Conservation (phyloP, 1,284 basidiomycete genomes). For the Cryptococcus depauperatus region DNA sequence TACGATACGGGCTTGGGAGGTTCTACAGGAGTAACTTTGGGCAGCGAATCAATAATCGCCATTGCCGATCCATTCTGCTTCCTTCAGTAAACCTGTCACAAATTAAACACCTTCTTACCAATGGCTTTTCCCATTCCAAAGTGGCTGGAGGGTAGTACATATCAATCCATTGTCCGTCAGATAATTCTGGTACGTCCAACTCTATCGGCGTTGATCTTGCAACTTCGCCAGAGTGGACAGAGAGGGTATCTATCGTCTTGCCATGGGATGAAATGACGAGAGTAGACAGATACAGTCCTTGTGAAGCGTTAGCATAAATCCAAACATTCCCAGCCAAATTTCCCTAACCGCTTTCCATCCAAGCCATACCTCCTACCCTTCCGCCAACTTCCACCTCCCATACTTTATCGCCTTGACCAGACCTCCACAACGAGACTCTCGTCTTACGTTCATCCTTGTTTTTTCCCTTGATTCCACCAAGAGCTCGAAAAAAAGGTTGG, state of each 20-base stretch:
- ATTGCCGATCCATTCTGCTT: slow-evolving; percentile 30
- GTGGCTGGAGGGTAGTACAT: slow-evolving; percentile 14
- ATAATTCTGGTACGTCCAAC: not conserved
- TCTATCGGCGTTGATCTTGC: slow-evolving; percentile 13
- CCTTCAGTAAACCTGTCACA: not conserved
- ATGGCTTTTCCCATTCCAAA: slow-evolving; percentile 15
- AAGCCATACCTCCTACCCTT: slow-evolving; percentile 28
- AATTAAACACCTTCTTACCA: slow-evolving; percentile 9
- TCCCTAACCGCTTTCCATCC: slow-evolving; percentile 39
- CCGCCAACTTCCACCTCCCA: slow-evolving; percentile 34
- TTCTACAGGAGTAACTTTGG: slow-evolving; percentile 32
- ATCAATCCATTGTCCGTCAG: slow-evolving; percentile 11
- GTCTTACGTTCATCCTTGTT: slow-evolving; percentile 21
- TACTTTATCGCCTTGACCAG: slow-evolving; percentile 34
- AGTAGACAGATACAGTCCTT: slow-evolving; percentile 31
- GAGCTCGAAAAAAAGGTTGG: not conserved
- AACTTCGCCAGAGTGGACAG: slow-evolving; percentile 34
- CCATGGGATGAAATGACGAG: slow-evolving; percentile 10
- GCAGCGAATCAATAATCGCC: slow-evolving; percentile 33
- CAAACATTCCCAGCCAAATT: too few relatives aligned
- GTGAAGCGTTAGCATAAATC: slow-evolving; percentile 1
- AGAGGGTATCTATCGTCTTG: slow-evolving; percentile 24
- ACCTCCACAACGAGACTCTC: slow-evolving; percentile 29
- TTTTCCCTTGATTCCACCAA: slow-evolving; percentile 6
- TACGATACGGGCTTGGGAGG: slow-evolving; percentile 35